Base-by-base conservation (phyloP, 2,329 filamentous ascomycete species). In the Neonectria neomacrospora region DNA sequence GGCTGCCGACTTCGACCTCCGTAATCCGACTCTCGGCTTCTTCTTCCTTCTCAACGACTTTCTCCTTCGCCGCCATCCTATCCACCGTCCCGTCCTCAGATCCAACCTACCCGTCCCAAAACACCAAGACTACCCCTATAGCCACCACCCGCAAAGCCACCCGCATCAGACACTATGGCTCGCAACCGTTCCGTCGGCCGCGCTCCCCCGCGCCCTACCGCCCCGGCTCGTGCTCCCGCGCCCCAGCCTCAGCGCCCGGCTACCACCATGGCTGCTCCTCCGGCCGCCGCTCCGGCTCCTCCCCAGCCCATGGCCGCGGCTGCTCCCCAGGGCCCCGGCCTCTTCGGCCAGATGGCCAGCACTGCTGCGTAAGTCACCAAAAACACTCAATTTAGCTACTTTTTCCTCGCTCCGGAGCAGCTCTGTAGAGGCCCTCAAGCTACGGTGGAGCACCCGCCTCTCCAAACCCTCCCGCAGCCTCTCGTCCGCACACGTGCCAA, bases 341-440 rank as follows among this genome's bases (percentile, higher is more conserved):
- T 99, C 11, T 93, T 99, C 73, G 95, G 93, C 63, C 93, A 98
- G 86, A 97, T 99, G 92, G 96, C 96, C 71, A 94, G 90, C 77
- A 99, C 96, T 61, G 96, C 96, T 79, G 96, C 96, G 95, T 98
- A 90, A 84, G 94, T 90, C n/a, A 10, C 5, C 10, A 22, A 45
- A 45, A 22, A 7, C 16, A 14, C 18, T 20, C 47, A 54, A 58
- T 54, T 20, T 14, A 30, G 23, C 12, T 41, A 20, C 44, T 18
- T 32, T 14, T 14, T 11, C 5, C 26, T 55, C 20, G 22, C 16
- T 50, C 28, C 18, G 30, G 44, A 37, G 44, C 32, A 12, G 11
- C 5, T 4, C 18, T 14, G 45, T 9, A 22, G 32, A 23, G 20
- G 41, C 37, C 4, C 8, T 20, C n/a, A 7, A 41, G 37, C n/a